phyloP scores from a whole-genome alignment of 805 yeast genomes.

The Candida verbasci region DNA sequence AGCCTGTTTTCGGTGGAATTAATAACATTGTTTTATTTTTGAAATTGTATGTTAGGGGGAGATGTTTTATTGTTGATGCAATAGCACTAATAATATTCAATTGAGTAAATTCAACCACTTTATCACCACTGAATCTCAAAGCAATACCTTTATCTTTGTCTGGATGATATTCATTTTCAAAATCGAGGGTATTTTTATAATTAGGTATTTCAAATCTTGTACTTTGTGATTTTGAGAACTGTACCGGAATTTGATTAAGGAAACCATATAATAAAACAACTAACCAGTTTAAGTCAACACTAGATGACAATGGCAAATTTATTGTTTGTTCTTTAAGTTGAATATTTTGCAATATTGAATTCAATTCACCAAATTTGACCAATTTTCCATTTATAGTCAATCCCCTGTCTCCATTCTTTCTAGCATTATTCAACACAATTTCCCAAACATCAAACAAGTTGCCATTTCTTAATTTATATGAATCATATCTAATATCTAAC shows the following conservation, averaged over 20 bases:
- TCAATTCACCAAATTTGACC: constrained; percentile 1
- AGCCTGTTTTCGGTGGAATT: constrained; percentile 10
- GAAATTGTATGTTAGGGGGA: constrained; percentile 37
- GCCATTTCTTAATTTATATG: constrained; percentile 69
- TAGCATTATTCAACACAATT: constrained; percentile 30
- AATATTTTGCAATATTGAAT: background rate
- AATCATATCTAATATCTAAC: constrained; percentile 54
- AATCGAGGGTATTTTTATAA: constrained; percentile 9
- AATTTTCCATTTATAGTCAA: constrained; percentile 18
- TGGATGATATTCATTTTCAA: constrained; percentile 25
- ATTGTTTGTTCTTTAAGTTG: background rate
- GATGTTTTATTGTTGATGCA: constrained; percentile 47
- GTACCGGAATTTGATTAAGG: constrained; percentile 36
- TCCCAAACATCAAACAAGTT: constrained; percentile 72
- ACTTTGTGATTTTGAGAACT: constrained; percentile 15
- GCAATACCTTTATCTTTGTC: constrained; percentile 37
- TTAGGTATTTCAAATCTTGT: constrained; percentile 2
- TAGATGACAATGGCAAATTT: background rate
- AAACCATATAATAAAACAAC: constrained; percentile 32
- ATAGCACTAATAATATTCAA: constrained; percentile 49
- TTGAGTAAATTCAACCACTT: constrained; percentile 38
- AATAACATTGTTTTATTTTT: constrained; percentile 16
- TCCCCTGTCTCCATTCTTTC: constrained; percentile 8
- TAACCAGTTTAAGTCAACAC: constrained; percentile 7
- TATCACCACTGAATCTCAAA: constrained; percentile 11